A percentile compares a stretch with the other conserved stretches of the same genome.
phyloP scores from a whole-genome alignment of 768 basidiomycete species.

The Leccinum ochraceum region DNA sequence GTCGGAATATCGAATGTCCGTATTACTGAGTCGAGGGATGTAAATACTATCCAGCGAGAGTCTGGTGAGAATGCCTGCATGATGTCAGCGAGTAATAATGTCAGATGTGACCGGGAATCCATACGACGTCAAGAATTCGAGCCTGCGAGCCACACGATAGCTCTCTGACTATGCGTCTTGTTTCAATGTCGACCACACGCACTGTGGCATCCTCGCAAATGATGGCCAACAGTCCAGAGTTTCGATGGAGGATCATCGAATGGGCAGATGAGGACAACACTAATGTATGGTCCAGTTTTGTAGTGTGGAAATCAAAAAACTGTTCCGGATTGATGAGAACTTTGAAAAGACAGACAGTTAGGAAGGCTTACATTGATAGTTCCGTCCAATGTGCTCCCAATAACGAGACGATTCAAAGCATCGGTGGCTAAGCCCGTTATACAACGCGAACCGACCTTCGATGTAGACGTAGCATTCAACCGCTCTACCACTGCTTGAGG shows the following conservation, averaged over 20 bases:
- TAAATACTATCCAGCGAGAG: slow-evolving; percentile 88
- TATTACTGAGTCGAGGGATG: slow-evolving; percentile 88
- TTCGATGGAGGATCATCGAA: slow-evolving; percentile 76
- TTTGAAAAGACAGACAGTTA: neutral
- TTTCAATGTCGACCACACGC: slow-evolving; percentile 90
- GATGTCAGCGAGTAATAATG: slow-evolving; percentile 5
- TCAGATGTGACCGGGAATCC: slow-evolving; percentile 26
- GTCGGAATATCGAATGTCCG: slow-evolving; percentile 96
- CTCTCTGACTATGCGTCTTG: slow-evolving; percentile 83
- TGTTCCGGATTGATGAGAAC: slow-evolving; percentile 32
- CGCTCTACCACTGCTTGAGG: slow-evolving; percentile 54
- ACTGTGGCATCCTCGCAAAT: slow-evolving; percentile 86
- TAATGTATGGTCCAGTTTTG: slow-evolving; percentile 68
- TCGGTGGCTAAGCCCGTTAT: slow-evolving; percentile 88
- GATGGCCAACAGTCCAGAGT: slow-evolving; percentile 80
- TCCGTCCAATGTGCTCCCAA: slow-evolving; percentile 88
- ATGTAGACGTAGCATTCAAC: slow-evolving; percentile 41
- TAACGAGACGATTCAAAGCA: slow-evolving; percentile 74
- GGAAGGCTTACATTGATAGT: slow-evolving; percentile 71
- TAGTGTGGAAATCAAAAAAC: slow-evolving; percentile 97
- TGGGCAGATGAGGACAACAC: slow-evolving; percentile 67
- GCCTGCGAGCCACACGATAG: slow-evolving; percentile 74
- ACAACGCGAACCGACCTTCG: slow-evolving; percentile 47
- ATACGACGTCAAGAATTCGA: slow-evolving; percentile 85
- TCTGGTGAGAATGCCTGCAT: slow-evolving; percentile 90